Evolutionary conservation across 352 stramenopile species (phyloP), one percentile per base, ranked within the genome.

Genomic region (Globisporangium middletonii): DNA sequence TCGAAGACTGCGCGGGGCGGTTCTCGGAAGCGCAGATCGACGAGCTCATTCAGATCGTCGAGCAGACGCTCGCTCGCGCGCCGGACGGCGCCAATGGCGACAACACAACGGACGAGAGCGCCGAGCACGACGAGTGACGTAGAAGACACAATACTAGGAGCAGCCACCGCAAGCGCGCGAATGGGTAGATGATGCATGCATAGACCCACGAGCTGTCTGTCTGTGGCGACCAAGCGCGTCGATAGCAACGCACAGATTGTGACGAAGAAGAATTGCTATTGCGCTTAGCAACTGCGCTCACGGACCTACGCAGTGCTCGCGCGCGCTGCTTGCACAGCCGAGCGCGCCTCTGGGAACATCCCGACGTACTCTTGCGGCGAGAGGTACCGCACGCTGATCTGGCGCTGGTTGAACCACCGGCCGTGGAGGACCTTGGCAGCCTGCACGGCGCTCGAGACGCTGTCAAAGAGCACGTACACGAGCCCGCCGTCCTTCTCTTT

Each of bases 391-490:
- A 96, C 82, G 61, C 82, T 92, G 63, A 97, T 93, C 70, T 95
- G 86, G 30, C 89, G 81, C 68, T 91, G 80, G 65, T 91, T 95
- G 66, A 97, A 97, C 86, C 86, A 97, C 23, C 89, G 87, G 9
- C 87, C 89, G 54, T 97, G 82, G 3, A 96, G 67, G 52, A 81
- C 79, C 62, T 88, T 77, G 35, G 85, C 83, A 1, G 85, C 82
- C 28, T 75, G 55, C n/a, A 77, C 67, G 18, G 80, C 83, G 47
- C 73, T 79, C 43, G 49, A 47, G 12, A 82, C 56, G 19, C 72
- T 77, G 46, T 72, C 79, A 64, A 96, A 97, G 44, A 95, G 72
- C 53, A 96, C 72, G 67, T 95, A 96, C 49, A 97, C 88, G 16
- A 95, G 68, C 11, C 88, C 88, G 49, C 87, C 87, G 11, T 84